Evolutionary conservation across 495 filamentous ascomycete genomes (phyloP), one percentile per base, ranked within the genome.

Genomic region (Acidiella bohemica): DNA sequence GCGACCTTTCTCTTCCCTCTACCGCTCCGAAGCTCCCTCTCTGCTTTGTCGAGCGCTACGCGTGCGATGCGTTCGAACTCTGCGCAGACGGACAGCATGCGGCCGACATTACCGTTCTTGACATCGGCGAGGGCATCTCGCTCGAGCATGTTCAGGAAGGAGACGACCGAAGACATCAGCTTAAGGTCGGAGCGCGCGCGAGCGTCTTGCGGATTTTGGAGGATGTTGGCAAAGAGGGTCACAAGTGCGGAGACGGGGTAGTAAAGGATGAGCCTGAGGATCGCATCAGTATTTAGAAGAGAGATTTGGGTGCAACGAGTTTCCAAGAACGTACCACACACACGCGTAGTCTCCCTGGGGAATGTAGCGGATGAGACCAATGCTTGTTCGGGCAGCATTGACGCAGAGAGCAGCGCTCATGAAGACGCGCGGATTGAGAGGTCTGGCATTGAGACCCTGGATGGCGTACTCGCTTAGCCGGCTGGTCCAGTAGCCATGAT

Each of bases 401-500:
- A 94, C 90, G 52, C 87, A 95, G 18, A 97, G 64, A 14, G 81
- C 81, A 2, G 92, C 86, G 2, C 85, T 93, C n/a, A 84, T 77
- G 58, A 93, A 97, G 7, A 96, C 84, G 43, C 90, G 67, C 1
- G 90, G 90, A 49, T 96, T 97, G 39, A 97, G 61, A 2, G 90
- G 86, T 46, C 78, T 69, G 4, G 85, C 80, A 60, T 94, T 96
- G 26, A 94, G 60, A 5, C 90, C 90, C 51, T 90, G 81, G 29
- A 96, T 87, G 2, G 90, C 90, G 57, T 84, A 97, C 50, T 96
- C 88, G 20, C 87, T 93, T 17, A 96, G 66, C 29, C 90, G 75
- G 52, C 81, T 94, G 6, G 87, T 94, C 90, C 90, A 97, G 64
- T 93, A 95, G 2, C 90, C 90, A 55, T 96, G 92, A 57, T 97